Percentiles rank a stretch among this genome's conserved stretches.
Evolutionary conservation across 2,329 filamentous ascomycete species (phyloP).

Genomic region (Diaporthe citriasiana): DNA sequence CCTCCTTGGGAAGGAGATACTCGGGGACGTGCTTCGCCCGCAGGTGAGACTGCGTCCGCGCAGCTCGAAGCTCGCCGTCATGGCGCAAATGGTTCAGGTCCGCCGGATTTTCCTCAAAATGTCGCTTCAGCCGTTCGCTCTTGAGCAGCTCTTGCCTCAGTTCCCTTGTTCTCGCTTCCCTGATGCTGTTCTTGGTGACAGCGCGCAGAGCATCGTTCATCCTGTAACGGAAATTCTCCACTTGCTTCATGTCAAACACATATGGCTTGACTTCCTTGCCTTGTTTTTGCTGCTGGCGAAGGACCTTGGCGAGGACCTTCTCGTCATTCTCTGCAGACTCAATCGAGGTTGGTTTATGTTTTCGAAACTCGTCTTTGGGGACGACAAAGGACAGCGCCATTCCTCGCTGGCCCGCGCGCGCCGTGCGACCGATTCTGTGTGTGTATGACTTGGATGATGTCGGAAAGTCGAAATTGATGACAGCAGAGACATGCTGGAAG

Average conservation of each 20-base stretch:
- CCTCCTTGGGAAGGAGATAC: slow-evolving; percentile 86
- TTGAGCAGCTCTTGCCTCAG: slow-evolving; percentile 91
- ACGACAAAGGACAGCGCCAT: slow-evolving; percentile 98
- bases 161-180: slow-evolving; percentile 90
- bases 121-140: slow-evolving; percentile 91
- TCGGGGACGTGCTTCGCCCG: slow-evolving; percentile 86
- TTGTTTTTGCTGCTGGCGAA: slow-evolving; percentile 81
- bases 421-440: slow-evolving; percentile 96
- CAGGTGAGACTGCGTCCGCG: slow-evolving; percentile 87
- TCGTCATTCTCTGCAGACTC: slow-evolving; percentile 86
- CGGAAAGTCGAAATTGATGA: slow-evolving; percentile 97
- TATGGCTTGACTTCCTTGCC: slow-evolving; percentile 90
- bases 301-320: slow-evolving; percentile 83
- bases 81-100: slow-evolving; percentile 91
- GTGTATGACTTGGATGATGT: slow-evolving; percentile 91
- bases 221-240: slow-evolving; percentile 94
- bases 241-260: slow-evolving; percentile 92
- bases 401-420: slow-evolving; percentile 88
- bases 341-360: slow-evolving; percentile 89
- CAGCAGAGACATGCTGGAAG: slow-evolving; percentile 93
- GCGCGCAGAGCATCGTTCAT: slow-evolving; percentile 92
- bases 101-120: slow-evolving; percentile 97
- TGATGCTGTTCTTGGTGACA: slow-evolving; percentile 89
- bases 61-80: slow-evolving; percentile 87
- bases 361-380: slow-evolving; percentile 83